Conservation (phyloP, 257 asterid species). For the Nicotiana undulata region DNA sequence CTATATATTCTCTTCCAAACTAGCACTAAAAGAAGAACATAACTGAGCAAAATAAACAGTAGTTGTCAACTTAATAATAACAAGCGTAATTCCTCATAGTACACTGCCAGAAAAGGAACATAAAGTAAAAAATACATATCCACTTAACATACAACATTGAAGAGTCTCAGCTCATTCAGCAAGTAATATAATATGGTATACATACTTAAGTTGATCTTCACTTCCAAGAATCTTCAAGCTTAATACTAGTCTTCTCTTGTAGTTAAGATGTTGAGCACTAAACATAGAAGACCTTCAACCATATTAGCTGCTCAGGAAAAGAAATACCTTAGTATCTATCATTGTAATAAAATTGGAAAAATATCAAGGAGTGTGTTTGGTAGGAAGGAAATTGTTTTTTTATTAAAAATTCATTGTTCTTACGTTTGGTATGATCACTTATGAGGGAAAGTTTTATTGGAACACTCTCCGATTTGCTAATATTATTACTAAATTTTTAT, state of each 20-base stretch:
- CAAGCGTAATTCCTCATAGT: neutral
- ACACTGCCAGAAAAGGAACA: neutral
- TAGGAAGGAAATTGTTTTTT: too few relatives aligned
- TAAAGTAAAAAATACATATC: neutral
- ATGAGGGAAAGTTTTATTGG: too few relatives aligned
- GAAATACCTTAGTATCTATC: neutral
- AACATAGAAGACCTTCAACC: neutral
- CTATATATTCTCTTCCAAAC: neutral
- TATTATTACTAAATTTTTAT: too few relatives aligned
- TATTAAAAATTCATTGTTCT: too few relatives aligned
- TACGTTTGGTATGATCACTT: too few relatives aligned
- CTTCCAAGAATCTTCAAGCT: neutral
- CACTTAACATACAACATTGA: neutral
- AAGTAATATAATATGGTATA: constrained; percentile 3
- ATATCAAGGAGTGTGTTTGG: too few relatives aligned
- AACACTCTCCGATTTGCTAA: too few relatives aligned
- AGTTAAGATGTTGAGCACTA: neutral
- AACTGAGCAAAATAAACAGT: neutral
- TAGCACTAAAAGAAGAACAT: neutral
- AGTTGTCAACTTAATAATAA: neutral
- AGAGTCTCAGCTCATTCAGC: constrained; percentile 5
- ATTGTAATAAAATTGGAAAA: too few relatives aligned
- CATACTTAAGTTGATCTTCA: neutral
- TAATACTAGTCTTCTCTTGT: neutral
- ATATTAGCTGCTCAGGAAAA: neutral